These are phyloP conservation scores for Globisporangium solare DNA, from an alignment of 352 stramenopile genomes.

Conservation along the genomic window DNA sequence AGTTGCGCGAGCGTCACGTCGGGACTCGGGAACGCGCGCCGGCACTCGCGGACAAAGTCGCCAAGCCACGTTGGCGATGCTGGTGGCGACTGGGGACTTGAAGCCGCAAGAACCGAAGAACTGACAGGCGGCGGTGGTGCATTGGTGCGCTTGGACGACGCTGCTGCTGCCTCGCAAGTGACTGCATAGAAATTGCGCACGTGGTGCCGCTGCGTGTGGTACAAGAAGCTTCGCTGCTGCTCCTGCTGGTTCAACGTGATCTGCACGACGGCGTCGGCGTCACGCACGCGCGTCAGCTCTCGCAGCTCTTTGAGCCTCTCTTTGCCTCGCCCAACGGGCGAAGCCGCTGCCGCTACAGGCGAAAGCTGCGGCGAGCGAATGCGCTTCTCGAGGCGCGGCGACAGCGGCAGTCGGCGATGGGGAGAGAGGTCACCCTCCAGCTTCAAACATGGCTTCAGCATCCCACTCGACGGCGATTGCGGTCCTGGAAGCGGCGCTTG, in stretches of 20 bases:
- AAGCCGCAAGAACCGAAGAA: background rate
- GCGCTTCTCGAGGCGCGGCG: background rate
- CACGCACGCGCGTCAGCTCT: slow-evolving; percentile 22
- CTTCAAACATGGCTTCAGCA: too few species aligned
- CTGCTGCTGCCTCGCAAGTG: slow-evolving; percentile 22
- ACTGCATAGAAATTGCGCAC: slow-evolving; percentile 46
- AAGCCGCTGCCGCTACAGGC: background rate
- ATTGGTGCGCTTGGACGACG: background rate
- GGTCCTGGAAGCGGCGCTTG: too few species aligned
- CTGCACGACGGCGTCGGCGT: slow-evolving; percentile 18
- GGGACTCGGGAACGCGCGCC: slow-evolving; percentile 18
- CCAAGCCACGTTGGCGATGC: slow-evolving; percentile 19
- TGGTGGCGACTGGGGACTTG: background rate
- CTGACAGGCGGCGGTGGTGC: background rate
- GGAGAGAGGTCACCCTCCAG: too few species aligned
- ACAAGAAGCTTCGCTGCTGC: slow-evolving; percentile 28
- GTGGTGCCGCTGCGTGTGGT: slow-evolving; percentile 37
- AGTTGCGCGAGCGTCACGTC: slow-evolving; percentile 33
- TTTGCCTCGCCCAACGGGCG: slow-evolving; percentile 2
- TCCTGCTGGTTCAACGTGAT: slow-evolving; percentile 24
- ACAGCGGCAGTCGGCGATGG: too few species aligned
- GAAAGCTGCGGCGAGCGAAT: too few species aligned
- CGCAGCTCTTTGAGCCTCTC: slow-evolving; percentile 32
- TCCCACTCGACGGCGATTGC: too few species aligned
- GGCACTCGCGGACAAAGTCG: slow-evolving; percentile 29